A percentile compares a stretch with the other conserved stretches of the same genome.
phyloP scores from a whole-genome alignment of 2,329 filamentous ascomycete genomes.

The Ophiostoma montium region DNA sequence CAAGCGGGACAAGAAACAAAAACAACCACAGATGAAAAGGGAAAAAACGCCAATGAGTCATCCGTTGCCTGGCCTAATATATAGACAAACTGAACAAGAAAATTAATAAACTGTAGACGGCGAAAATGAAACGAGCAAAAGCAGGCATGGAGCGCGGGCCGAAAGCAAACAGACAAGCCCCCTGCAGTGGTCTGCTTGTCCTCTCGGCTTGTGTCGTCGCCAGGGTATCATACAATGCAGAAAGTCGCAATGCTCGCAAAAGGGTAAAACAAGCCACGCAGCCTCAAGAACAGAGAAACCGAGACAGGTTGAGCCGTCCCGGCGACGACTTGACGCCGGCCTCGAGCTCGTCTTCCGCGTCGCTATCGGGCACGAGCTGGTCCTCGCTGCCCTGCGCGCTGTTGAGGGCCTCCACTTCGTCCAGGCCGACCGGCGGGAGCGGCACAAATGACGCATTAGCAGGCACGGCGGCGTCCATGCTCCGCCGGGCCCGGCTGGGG shows the following conservation, averaged over 20 bases:
- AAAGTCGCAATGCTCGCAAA: not conserved
- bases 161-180: not conserved
- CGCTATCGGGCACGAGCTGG: conserved; percentile 38
- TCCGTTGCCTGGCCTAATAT: not conserved
- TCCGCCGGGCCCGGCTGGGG: conserved; percentile 13
- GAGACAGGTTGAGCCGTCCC: conserved; percentile 29
- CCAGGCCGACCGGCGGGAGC: conserved; percentile 38
- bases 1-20: not conserved
- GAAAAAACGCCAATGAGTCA: not conserved
- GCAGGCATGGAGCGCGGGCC: too few species aligned
- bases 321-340: not conserved
- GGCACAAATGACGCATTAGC: conserved; percentile 41
- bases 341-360: conserved; percentile 25
- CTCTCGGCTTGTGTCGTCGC: not conserved
- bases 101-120: too few species aligned
- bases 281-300: conserved; percentile 26
- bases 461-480: conserved; percentile 15
- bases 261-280: not conserved
- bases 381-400: conserved; percentile 39
- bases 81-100: too few species aligned
- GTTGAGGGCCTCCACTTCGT: conserved; percentile 39
- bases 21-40: not conserved
- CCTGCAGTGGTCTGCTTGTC: not conserved
- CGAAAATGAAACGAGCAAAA: not conserved
- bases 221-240: not conserved